A percentile compares a stretch with the other conserved stretches of the same genome.
Evolutionary conservation across 306 rosid genomes (phyloP).

Genomic region (Quillaja saponaria): DNA sequence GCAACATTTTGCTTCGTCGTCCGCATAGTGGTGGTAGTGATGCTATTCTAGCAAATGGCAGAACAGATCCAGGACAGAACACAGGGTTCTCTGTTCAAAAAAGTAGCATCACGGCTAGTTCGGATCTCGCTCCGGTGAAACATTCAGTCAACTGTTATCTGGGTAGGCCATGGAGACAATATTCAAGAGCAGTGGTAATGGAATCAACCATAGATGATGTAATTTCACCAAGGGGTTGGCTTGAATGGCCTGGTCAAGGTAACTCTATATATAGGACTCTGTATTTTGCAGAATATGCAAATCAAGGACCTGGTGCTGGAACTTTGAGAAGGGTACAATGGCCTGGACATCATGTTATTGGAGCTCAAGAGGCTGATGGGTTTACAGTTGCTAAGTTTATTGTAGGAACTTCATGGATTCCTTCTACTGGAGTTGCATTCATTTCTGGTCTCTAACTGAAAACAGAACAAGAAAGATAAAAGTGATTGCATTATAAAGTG

Average conservation of each 20-base stretch:
- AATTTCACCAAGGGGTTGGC: slow-evolving; percentile 38
- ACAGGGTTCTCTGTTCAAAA: slow-evolving; percentile 56
- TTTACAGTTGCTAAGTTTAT: slow-evolving; percentile 45
- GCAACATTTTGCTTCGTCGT: slow-evolving; percentile 36
- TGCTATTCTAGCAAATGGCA: slow-evolving; percentile 45
- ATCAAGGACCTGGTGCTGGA: slow-evolving; percentile 44
- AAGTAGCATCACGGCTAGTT: slow-evolving; percentile 29
- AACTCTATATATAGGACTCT: slow-evolving; percentile 27
- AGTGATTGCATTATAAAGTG: background rate
- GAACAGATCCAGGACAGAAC: slow-evolving; percentile 47
- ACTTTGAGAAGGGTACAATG: slow-evolving; percentile 37
- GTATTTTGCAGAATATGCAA: slow-evolving; percentile 49
- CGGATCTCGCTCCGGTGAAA: slow-evolving; percentile 34
- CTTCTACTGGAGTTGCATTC: slow-evolving; percentile 41
- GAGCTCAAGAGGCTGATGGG: slow-evolving; percentile 29
- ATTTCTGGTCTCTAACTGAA: slow-evolving; percentile 37
- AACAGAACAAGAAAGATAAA: background rate
- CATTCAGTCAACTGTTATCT: slow-evolving; percentile 32
- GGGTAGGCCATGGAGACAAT: slow-evolving; percentile 57
- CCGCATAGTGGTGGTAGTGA: slow-evolving; percentile 24
- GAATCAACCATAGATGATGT: slow-evolving; percentile 36
- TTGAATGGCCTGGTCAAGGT: slow-evolving; percentile 47
- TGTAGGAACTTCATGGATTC: slow-evolving; percentile 53
- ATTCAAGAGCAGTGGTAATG: slow-evolving; percentile 49
- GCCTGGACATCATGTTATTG: slow-evolving; percentile 48